A percentile compares a stretch with the other conserved stretches of the same genome.
phyloP scores from a whole-genome alignment of 2,329 filamentous ascomycete genomes.

The Akanthomyces muscarius region DNA sequence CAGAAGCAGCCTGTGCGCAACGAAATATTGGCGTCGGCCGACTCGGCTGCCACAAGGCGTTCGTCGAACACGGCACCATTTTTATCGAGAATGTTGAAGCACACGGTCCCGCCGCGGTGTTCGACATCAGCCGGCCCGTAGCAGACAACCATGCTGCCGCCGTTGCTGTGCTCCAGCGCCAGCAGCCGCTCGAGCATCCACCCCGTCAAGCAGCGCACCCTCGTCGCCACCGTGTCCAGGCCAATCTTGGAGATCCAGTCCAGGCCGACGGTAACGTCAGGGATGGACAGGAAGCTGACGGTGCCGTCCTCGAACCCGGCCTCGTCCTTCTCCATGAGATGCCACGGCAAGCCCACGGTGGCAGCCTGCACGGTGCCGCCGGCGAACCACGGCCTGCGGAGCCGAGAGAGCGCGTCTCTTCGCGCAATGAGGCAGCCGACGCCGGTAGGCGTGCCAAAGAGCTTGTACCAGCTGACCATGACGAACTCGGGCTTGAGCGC shows the following conservation, averaged over 20 bases:
- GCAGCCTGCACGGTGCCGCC: conserved; percentile 37
- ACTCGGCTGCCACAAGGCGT: conserved; percentile 32
- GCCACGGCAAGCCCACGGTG: conserved; percentile 30
- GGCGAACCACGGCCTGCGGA: conserved; percentile 37
- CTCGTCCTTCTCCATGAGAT: conserved; percentile 26
- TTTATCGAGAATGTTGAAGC: conserved; percentile 37
- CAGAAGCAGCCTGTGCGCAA: conserved; percentile 41
- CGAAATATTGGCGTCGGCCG: conserved; percentile 32
- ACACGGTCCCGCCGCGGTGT: conserved; percentile 34
- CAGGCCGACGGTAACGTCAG: conserved; percentile 35
- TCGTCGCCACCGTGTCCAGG: conserved; percentile 26
- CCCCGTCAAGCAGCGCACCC: conserved; percentile 35
- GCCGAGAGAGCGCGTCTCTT: conserved; percentile 27
- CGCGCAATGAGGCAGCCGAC: conserved; percentile 37
- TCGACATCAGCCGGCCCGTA: conserved; percentile 33
- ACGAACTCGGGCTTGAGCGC: conserved; percentile 36
- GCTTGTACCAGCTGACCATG: conserved; percentile 39
- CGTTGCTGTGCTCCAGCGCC: conserved; percentile 30
- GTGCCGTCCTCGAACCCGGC: conserved; percentile 40
- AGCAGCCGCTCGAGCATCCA: conserved; percentile 33
- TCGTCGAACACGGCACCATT: conserved; percentile 33
- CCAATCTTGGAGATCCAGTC: conserved; percentile 33
- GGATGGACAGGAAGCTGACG: conserved; percentile 36
- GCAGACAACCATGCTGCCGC: conserved; percentile 30
- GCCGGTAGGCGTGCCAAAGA: conserved; percentile 40